Base-by-base conservation (phyloP, 2,329 filamentous ascomycete species). In the Fusarium globosum region DNA sequence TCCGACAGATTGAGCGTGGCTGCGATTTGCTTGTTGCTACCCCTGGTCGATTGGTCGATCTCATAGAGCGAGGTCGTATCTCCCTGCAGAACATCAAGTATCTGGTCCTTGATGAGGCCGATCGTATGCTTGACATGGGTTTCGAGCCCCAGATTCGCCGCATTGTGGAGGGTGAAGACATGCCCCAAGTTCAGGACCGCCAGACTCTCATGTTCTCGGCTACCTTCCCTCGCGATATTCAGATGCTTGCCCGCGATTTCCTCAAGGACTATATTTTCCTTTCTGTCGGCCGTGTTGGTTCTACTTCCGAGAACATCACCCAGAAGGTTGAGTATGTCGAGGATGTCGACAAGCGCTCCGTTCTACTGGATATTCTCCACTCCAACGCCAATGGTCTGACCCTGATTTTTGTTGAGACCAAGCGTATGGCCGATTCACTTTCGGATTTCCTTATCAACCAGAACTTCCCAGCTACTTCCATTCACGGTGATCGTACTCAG, bases 41-140 rank as follows among this genome's bases (percentile, higher is more conserved):
- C 61, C 96, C 96, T 63, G 96, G 96, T 85, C 94, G 96, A 91
- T 90, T 99, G 76, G 95, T 98, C 81, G 96, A 99, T 84, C 88
- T 99, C 85, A 97, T 99, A 81, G 96, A 98, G 89, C 94, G 96
- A 88, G 96, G 96, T 81, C 94, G 96, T 82, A 98, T 99, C 83
- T 98, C 96, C 49, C 92, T 99, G 63, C 91, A 92, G 85, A 98
- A 97, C 89, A 99, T 99, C 90, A 98, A 98, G 89, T 99, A 99
- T 83, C 90, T 99, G 72, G 94, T 99, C 79, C 94, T 99, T 62
- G 96, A 99, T 79, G 96, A 99, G 90, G 96, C 96, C 84, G 96
- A 99, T 88, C 96, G 96, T 84, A 99, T 99, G 96, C 89, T 99
- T 89, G 96, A 99, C 90, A 99, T 99, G 96, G 96, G 96, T 96